Conservation (phyloP, 2,329 filamentous ascomycete genomes). For the Chaetomiaceae sp. region DNA sequence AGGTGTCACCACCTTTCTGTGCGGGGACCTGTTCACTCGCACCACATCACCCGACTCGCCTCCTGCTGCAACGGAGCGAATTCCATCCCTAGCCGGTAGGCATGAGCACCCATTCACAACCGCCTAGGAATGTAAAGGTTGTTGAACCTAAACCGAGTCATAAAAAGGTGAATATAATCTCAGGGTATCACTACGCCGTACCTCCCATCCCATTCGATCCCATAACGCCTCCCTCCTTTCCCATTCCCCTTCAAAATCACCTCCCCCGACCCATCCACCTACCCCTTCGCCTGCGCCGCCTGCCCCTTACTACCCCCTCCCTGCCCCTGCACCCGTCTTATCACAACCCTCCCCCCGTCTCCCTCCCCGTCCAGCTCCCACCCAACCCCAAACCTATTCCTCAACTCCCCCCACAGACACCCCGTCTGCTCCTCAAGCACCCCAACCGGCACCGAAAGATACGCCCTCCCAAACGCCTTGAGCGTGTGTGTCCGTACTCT, state of each 20-base stretch:
- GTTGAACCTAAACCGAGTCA: neutral
- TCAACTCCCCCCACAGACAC: constrained; percentile 68
- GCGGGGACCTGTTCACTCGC: no score
- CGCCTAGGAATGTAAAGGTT: neutral
- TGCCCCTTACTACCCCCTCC: no score
- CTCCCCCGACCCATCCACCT: constrained; percentile 54
- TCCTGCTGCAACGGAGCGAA: no score
- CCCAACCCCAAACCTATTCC: constrained; percentile 66
- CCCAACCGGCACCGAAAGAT: constrained; percentile 64
- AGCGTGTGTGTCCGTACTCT: constrained; percentile 71
- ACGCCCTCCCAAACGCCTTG: constrained; percentile 81
- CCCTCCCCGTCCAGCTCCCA: constrained; percentile 71
- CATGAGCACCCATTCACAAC: no score
- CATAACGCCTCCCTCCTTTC: constrained; percentile 37
- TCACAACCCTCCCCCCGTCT: constrained; percentile 51
- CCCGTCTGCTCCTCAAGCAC: constrained; percentile 68
- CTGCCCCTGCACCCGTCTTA: no score
- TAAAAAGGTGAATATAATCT: neutral
- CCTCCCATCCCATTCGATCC: no score
- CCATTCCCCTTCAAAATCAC: constrained; percentile 59
- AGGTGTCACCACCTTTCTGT: no score
- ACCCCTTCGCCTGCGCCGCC: no score
- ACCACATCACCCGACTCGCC: no score
- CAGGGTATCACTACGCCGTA: constrained; percentile 1
- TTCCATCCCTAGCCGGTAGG: no score